These are phyloP conservation scores for Agapanthus africanus DNA, from an alignment of 106 monocot genomes.

Conservation along the genomic window DNA sequence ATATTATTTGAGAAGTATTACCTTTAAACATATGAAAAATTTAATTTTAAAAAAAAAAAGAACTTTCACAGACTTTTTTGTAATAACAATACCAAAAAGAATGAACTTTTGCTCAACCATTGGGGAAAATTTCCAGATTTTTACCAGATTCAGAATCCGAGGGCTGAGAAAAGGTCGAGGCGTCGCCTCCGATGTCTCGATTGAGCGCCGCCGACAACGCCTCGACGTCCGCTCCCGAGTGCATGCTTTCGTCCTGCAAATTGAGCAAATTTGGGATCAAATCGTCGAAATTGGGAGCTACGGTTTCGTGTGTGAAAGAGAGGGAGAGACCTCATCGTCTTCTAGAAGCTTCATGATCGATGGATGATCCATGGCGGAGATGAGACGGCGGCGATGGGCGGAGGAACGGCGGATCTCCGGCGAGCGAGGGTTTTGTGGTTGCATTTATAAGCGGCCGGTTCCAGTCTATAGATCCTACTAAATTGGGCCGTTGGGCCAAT, in stretches of 20 bases:
- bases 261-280: not conserved
- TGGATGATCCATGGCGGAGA: slow-evolving; percentile 8
- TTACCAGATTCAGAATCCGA: slow-evolving; percentile 31
- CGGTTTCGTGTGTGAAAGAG: slow-evolving; percentile 3
- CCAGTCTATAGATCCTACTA: no score
- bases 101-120: no score
- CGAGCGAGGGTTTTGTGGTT: not conserved
- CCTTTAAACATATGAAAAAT: no score
- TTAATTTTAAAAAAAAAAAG: not conserved
- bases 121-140: not conserved
- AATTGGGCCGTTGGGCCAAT: no score
- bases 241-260: slow-evolving; percentile 80
- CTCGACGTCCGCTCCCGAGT: slow-evolving; percentile 83
- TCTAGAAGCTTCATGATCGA: slow-evolving; percentile 7
- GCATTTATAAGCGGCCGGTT: no score
- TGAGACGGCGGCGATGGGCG: not conserved
- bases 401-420: not conserved
- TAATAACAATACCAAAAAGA: no score
- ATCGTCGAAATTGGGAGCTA: slow-evolving; percentile 1
- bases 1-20: no score
- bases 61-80: no score
- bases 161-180: slow-evolving; percentile 16
- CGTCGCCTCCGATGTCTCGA: slow-evolving; percentile 58
- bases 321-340: slow-evolving; percentile 8
- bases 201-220: slow-evolving; percentile 79